Evolutionary conservation across 1,284 basidiomycete genomes (phyloP).

Genomic region (Naganishia sp.): DNA sequence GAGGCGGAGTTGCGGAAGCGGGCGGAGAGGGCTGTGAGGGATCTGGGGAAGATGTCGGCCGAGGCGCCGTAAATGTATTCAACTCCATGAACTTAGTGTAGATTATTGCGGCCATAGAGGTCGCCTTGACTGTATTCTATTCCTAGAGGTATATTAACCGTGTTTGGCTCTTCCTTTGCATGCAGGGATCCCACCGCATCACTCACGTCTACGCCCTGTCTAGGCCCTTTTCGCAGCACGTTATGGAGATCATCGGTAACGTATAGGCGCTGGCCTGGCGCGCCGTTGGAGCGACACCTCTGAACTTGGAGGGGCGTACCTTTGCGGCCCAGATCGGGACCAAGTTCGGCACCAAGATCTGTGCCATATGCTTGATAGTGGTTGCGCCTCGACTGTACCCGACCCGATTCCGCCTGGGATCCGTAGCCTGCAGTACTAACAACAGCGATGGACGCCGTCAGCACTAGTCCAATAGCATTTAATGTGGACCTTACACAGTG

Average conservation of each 20-base stretch:
- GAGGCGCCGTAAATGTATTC: conserved; percentile 12
- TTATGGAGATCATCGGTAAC: background rate
- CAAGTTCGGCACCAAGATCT: background rate
- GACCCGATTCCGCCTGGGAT: too few species aligned
- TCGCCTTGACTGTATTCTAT: too few species aligned
- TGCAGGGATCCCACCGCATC: background rate
- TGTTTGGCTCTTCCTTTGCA: too few species aligned
- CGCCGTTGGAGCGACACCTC: background rate
- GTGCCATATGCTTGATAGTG: background rate
- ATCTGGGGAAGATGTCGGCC: conserved; percentile 21
- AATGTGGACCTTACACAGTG: too few species aligned
- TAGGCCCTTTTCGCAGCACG: background rate
- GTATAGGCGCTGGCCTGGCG: background rate
- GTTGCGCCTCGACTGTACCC: too few species aligned
- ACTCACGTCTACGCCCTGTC: background rate
- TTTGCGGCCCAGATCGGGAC: background rate
- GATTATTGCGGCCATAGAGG: too few species aligned
- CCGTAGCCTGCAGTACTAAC: too few species aligned
- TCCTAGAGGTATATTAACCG: too few species aligned
- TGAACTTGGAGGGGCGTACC: background rate
- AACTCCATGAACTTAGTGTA: background rate
- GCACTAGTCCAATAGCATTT: too few species aligned
- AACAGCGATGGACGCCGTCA: too few species aligned
- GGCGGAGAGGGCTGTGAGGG: conserved; percentile 33
- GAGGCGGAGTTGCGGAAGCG: conserved; percentile 35